Conservation (phyloP, 768 basidiomycete species). For the Amanita jacksonii region DNA sequence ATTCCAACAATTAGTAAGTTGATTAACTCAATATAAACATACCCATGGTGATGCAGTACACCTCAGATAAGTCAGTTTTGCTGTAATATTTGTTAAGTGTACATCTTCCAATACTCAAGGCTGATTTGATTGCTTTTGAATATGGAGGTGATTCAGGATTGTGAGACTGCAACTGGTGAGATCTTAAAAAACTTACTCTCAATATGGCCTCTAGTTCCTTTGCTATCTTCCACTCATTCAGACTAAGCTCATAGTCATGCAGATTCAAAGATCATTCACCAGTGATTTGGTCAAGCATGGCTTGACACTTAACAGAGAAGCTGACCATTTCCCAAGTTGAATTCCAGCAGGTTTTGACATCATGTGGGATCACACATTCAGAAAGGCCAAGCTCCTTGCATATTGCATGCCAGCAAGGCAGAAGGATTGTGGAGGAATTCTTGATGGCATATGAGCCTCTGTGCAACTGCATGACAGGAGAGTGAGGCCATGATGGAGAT, state of each 20-base stretch:
- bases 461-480: constrained; percentile 14
- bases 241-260: neutral
- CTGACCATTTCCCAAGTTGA: neutral
- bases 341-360: neutral
- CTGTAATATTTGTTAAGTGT: constrained; percentile 2
- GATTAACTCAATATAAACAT: neutral
- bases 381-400: neutral
- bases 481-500: neutral
- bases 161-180: neutral
- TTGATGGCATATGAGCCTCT: constrained; percentile 16
- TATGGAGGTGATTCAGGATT: too few species aligned
- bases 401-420: constrained; percentile 12
- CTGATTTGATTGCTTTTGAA: constrained; percentile 11
- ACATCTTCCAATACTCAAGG: constrained; percentile 1
- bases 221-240: neutral
- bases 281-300: neutral
- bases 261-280: neutral
- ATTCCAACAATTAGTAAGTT: too few species aligned
- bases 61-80: neutral
- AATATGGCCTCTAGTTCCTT: neutral
- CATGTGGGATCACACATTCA: neutral
- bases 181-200: neutral
- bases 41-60: neutral
- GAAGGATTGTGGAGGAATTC: constrained; percentile 16
- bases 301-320: neutral